Conservation (phyloP, 2,329 filamentous ascomycete genomes). For the Pseudogymnoascus sp. region DNA sequence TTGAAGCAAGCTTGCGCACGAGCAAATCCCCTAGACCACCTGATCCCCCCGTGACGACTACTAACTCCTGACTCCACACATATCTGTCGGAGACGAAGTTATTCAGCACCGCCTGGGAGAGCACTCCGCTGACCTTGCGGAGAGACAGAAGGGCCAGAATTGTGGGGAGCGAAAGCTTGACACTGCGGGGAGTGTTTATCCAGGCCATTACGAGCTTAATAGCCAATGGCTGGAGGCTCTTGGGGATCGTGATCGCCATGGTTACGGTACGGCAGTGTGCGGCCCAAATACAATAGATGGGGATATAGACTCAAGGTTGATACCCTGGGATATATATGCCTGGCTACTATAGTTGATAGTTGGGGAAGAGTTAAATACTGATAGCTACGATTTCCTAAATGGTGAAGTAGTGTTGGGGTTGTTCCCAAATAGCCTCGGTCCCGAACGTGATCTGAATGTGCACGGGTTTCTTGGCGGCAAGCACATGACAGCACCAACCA, state of each 20-base stretch:
- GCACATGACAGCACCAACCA: not conserved
- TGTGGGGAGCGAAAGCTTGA: not conserved
- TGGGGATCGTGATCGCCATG: not conserved
- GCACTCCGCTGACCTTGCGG: slow-evolving; percentile 39
- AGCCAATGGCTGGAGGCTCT: slow-evolving; percentile 2
- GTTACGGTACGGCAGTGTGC: not conserved
- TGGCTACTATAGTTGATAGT: not conserved
- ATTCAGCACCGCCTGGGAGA: slow-evolving; percentile 43
- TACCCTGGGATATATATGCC: not conserved
- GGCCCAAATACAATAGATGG: not conserved
- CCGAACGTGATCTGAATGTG: not conserved
- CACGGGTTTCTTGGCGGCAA: not conserved
- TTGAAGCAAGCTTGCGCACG: slow-evolving; percentile 54
- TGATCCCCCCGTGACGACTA: slow-evolving; percentile 67
- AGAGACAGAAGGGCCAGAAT: slow-evolving; percentile 1
- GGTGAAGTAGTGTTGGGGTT: not conserved
- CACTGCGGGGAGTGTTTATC: not conserved
- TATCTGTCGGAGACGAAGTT: slow-evolving; percentile 47
- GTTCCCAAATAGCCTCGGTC: not conserved
- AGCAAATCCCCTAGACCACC: slow-evolving; percentile 63
- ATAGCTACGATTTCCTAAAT: not conserved
- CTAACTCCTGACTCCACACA: slow-evolving; percentile 59
- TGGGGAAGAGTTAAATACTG: not conserved
- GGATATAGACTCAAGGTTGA: not conserved
- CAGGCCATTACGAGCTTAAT: not conserved